These are phyloP conservation scores for Begonia fuchsioides DNA, from an alignment of 306 rosid genomes.

Conservation along the genomic window DNA sequence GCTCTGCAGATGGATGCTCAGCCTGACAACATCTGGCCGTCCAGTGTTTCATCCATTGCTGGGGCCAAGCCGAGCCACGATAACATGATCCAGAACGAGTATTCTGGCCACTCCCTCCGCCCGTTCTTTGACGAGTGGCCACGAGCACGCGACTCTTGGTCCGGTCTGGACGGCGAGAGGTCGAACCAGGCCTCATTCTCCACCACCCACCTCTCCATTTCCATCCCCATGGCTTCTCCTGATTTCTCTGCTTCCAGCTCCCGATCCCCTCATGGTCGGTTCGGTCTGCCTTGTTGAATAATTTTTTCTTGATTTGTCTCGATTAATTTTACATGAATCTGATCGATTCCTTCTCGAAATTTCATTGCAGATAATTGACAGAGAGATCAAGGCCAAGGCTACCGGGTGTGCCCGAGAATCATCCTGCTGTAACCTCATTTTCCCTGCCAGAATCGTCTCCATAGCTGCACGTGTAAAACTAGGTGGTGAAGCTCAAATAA, in stretches of 20 bases:
- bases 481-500: no score
- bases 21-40: constrained; percentile 24
- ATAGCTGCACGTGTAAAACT: no score
- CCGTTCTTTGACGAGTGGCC: constrained; percentile 41
- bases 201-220: constrained; percentile 35
- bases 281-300: no score
- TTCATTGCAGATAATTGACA: no score
- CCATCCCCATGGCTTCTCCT: constrained; percentile 27
- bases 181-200: constrained; percentile 34
- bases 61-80: constrained; percentile 16
- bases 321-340: no score
- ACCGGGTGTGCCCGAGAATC: no score
- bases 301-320: no score
- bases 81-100: constrained; percentile 14
- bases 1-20: constrained; percentile 18
- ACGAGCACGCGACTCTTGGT: constrained; percentile 30
- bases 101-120: constrained; percentile 23
- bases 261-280: constrained; percentile 21
- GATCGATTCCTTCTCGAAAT: no score
- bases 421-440: no score
- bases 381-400: no score
- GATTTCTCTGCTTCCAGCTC: constrained; percentile 27
- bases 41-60: constrained; percentile 18
- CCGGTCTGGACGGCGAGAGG: constrained; percentile 31
- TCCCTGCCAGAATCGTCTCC: no score